Conservation (phyloP, 352 stramenopile genomes). For the Pythium phragmitis region DNA sequence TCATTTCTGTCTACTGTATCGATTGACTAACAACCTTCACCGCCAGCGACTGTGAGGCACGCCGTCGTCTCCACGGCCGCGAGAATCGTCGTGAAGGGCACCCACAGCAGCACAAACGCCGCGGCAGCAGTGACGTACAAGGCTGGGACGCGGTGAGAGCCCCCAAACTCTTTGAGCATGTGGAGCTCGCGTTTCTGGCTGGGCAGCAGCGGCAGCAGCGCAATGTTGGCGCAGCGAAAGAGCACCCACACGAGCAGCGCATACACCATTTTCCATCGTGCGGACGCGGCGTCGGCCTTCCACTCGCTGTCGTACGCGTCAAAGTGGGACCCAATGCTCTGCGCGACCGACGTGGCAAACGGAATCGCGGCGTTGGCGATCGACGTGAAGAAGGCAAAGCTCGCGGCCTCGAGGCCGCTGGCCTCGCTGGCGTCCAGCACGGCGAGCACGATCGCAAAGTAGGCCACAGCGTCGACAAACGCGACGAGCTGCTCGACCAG, state of each 20-base stretch:
- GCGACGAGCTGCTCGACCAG: conserved; percentile 51
- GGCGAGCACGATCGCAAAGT: conserved; percentile 49
- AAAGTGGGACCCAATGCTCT: conserved; percentile 63
- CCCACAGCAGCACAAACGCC: conserved; percentile 52
- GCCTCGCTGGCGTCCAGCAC: conserved; percentile 46
- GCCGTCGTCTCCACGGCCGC: conserved; percentile 50
- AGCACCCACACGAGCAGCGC: conserved; percentile 46
- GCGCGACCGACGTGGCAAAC: conserved; percentile 57
- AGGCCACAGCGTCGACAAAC: conserved; percentile 51
- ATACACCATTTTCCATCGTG: conserved; percentile 44
- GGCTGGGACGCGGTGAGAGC: conserved; percentile 20
- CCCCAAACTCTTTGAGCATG: conserved; percentile 29
- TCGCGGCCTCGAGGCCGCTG: conserved; percentile 41
- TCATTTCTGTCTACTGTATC: conserved; percentile 2
- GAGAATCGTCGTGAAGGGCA: conserved; percentile 48
- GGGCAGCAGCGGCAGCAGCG: conserved; percentile 41
- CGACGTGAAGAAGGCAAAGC: conserved; percentile 53
- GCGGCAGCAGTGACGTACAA: conserved; percentile 30
- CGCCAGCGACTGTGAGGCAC: conserved; percentile 63
- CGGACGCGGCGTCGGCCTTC: conserved; percentile 37
- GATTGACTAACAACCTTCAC: conserved; percentile 47
- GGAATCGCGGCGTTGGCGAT: conserved; percentile 53
- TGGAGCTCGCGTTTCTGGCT: conserved; percentile 36
- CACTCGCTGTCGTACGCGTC: conserved; percentile 60
- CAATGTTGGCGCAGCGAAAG: conserved; percentile 36